A percentile compares a stretch with the other conserved stretches of the same genome.
These are phyloP conservation scores for Austroboletus olivaceoglutinosus DNA, from an alignment of 1,284 basidiomycete species.

Conservation along the genomic window DNA sequence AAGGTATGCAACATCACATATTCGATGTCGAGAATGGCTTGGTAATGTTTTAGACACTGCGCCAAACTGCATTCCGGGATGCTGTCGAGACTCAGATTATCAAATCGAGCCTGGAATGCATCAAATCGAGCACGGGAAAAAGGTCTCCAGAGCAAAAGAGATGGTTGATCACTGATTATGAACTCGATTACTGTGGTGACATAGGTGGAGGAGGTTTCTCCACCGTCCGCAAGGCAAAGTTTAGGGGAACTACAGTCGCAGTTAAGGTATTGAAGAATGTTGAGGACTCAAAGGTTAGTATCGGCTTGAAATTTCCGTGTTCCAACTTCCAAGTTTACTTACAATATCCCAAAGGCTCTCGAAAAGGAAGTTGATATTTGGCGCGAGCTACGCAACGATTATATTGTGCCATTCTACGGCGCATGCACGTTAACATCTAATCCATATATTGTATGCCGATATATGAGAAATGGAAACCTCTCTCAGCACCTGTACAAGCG, in stretches of 20 bases:
- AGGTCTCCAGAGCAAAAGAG: neutral
- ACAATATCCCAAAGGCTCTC: neutral
- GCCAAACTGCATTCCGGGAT: neutral
- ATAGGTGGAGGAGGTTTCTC: neutral
- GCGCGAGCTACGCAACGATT: neutral
- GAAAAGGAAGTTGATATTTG: neutral
- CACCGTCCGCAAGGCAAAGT: neutral
- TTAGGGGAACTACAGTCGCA: neutral
- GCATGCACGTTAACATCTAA: neutral
- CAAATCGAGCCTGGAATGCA: neutral
- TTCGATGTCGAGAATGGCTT: neutral
- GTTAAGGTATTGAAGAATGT: neutral
- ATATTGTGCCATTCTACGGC: neutral
- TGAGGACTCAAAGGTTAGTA: neutral
- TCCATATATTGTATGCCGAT: neutral
- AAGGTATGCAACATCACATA: neutral
- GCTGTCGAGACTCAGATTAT: neutral
- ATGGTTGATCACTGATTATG: neutral
- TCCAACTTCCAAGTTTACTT: too few relatives aligned
- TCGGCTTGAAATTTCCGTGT: neutral
- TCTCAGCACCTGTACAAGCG: neutral
- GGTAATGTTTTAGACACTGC: neutral
- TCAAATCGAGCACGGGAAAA: neutral
- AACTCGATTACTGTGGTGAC: neutral
- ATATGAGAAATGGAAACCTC: neutral